These are phyloP conservation scores for Lactuca sativa DNA, from an alignment of 129 eudicot species.

Conservation along the genomic window DNA sequence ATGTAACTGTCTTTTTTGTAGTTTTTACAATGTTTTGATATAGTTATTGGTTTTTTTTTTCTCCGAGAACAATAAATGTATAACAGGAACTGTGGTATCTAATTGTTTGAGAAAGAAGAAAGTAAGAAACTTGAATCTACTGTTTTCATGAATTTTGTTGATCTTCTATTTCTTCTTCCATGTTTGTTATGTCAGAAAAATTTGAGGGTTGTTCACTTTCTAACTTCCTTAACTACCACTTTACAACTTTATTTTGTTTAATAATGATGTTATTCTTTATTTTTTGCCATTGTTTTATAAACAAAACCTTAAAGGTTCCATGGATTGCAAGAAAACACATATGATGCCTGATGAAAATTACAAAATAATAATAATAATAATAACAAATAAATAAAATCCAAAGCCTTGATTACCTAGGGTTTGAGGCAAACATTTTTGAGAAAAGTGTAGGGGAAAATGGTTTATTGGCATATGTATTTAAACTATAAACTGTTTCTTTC, in stretches of 20 bases:
- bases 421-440: neutral
- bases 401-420: neutral
- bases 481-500: neutral
- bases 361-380: neutral
- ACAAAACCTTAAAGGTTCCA: neutral
- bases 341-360: slow-evolving; percentile 16
- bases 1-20: neutral
- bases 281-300: neutral
- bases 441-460: neutral
- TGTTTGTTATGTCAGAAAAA: neutral
- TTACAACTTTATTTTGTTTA: neutral
- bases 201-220: neutral
- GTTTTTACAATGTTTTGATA: neutral
- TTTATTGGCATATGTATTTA: neutral
- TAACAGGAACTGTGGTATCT: neutral
- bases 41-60: neutral
- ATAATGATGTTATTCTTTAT: neutral
- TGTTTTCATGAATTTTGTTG: neutral
- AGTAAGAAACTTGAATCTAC: slow-evolving; percentile 5
- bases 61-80: neutral
- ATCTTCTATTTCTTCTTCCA: slow-evolving; percentile 1
- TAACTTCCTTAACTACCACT: neutral
- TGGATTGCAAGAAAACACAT: slow-evolving; percentile 15
- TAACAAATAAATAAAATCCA: too few relatives aligned
- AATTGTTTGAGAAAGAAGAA: slow-evolving; percentile 6